Evolutionary conservation across 805 yeast genomes (phyloP).

Genomic region (Candida hungchunana): DNA sequence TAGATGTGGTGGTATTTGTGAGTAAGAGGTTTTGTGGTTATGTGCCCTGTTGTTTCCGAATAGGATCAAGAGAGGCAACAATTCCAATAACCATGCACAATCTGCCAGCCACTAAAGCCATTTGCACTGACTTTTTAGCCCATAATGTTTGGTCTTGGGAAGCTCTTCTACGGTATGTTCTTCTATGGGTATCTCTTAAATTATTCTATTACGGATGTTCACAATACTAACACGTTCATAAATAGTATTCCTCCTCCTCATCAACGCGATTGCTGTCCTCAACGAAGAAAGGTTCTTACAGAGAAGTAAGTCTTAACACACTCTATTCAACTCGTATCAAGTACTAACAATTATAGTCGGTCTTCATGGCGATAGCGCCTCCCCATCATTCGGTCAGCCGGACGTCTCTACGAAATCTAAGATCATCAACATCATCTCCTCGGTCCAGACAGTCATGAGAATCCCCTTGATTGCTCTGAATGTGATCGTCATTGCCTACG

Average conservation of each 20-base stretch:
- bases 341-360: slow-evolving; percentile 36
- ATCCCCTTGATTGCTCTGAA: slow-evolving; percentile 71
- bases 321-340: not conserved
- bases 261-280: slow-evolving; percentile 73
- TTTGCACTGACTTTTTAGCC: too few species aligned
- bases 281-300: slow-evolving; percentile 77
- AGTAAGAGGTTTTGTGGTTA: too few species aligned
- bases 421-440: slow-evolving; percentile 61
- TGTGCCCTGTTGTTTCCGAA: too few species aligned
- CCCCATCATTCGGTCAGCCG: slow-evolving; percentile 41
- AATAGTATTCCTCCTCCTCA: slow-evolving; percentile 45
- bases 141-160: slow-evolving; percentile 64
- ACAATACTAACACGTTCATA: not conserved
- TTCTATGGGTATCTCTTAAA: not conserved
- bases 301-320: slow-evolving; percentile 33
- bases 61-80: too few species aligned
- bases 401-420: slow-evolving; percentile 52
- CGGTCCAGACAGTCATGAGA: slow-evolving; percentile 71
- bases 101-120: too few species aligned
- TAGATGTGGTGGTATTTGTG: too few species aligned
- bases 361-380: slow-evolving; percentile 29
- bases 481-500: slow-evolving; percentile 62
- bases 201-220: not conserved
- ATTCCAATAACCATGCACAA: too few species aligned
- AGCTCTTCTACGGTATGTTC: slow-evolving; percentile 44